Evolutionary conservation across 1,284 basidiomycete genomes (phyloP).

Genomic region (Cryptococcus hybrid): DNA sequence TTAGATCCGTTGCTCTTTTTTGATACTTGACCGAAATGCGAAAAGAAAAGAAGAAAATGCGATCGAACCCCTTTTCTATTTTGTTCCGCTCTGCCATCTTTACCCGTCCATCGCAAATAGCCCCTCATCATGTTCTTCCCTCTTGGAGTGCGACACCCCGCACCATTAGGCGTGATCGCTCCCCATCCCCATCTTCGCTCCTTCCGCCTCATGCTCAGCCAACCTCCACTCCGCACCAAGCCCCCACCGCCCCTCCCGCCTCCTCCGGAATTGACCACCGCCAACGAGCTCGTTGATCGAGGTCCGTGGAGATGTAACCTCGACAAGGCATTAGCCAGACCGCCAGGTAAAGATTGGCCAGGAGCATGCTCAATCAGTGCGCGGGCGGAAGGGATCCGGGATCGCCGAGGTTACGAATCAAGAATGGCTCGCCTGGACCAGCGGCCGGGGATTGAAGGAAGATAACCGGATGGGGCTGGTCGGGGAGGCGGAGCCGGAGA

Average conservation of each 20-base stretch:
- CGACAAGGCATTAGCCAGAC: slow-evolving; percentile 46
- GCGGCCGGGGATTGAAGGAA: background rate
- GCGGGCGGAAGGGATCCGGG: slow-evolving; percentile 33
- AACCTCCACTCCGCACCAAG: background rate
- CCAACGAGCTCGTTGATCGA: slow-evolving; percentile 2
- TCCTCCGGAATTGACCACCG: background rate
- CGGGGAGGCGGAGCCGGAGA: slow-evolving; percentile 18
- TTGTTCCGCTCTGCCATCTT: background rate
- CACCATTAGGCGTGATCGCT: background rate
- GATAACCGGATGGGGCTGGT: slow-evolving; percentile 6
- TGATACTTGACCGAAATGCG: too few relatives aligned
- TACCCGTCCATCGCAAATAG: slow-evolving; percentile 33
- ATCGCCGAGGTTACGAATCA: slow-evolving; percentile 26
- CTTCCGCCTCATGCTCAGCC: background rate
- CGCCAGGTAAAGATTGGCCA: slow-evolving; percentile 47
- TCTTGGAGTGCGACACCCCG: background rate
- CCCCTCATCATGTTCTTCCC: slow-evolving; percentile 44
- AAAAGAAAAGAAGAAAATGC: too few relatives aligned
- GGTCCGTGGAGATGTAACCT: slow-evolving; percentile 44
- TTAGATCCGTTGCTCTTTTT: too few relatives aligned
- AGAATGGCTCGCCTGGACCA: slow-evolving; percentile 16
- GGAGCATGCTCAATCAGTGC: slow-evolving; percentile 48
- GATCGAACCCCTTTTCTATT: too few relatives aligned
- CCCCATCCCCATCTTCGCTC: slow-evolving; percentile 6
- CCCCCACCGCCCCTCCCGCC: background rate